A percentile compares a stretch with the other conserved stretches of the same genome.
Conservation (phyloP, 805 yeast genomes). For the Candida stauntonica region DNA sequence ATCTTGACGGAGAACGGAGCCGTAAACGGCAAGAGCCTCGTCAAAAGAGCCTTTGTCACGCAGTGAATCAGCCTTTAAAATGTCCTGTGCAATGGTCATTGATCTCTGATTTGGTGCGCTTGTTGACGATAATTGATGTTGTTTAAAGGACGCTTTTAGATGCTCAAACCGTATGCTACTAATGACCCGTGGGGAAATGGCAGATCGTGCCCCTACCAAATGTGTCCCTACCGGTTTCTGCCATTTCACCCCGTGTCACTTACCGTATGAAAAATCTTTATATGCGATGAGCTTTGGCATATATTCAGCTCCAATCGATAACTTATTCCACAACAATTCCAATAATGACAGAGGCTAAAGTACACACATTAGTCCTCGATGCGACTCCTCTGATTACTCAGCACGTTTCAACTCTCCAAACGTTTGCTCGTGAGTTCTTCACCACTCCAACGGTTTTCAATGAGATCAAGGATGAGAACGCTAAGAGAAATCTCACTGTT, state of each 20-base stretch:
- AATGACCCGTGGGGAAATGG: not conserved
- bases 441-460: constrained; percentile 90
- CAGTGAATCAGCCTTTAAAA: constrained; percentile 21
- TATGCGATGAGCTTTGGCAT: constrained; percentile 2
- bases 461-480: constrained; percentile 83
- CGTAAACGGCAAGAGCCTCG: constrained; percentile 37
- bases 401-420: constrained; percentile 66
- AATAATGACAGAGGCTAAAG: constrained; percentile 19
- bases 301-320: not conserved
- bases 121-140: too few species aligned
- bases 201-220: not conserved
- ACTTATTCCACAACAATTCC: not conserved
- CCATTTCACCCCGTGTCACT: too few species aligned
- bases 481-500: constrained; percentile 69
- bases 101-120: not conserved
- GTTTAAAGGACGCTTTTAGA: too few species aligned
- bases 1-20: constrained; percentile 37
- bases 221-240: too few species aligned
- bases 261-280: constrained; percentile 1
- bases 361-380: constrained; percentile 63
- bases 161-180: not conserved
- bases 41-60: constrained; percentile 38
- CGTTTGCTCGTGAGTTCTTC: constrained; percentile 64
- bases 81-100: constrained; percentile 8
- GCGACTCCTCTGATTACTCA: constrained; percentile 94